phyloP scores from a whole-genome alignment of 23 red algal species.

The Pyropia yezoensis region DNA sequence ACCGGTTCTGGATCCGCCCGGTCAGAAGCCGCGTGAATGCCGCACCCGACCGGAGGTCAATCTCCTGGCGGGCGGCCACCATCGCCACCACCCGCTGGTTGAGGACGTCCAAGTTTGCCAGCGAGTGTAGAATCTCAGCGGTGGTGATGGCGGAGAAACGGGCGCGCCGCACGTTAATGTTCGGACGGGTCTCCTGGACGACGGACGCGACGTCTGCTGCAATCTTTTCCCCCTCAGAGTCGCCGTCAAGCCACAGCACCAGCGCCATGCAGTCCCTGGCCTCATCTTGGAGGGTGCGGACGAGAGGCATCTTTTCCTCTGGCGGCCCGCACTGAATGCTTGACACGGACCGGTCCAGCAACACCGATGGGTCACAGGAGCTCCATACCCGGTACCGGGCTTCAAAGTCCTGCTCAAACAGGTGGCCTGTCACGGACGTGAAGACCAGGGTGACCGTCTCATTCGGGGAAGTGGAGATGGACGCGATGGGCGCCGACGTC shows the following conservation, averaged over 20 bases:
- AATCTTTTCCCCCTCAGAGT: conserved; percentile 95
- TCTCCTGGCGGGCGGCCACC: conserved; percentile 88
- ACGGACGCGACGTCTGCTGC: conserved; percentile 68
- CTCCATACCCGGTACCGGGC: conserved; percentile 56
- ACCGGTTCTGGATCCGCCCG: conserved; percentile 22
- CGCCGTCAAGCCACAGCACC: conserved; percentile 89
- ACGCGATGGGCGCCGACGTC: conserved; percentile 2
- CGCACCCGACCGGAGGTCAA: conserved; percentile 88
- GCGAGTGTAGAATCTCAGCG: conserved; percentile 50
- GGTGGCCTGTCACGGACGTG: conserved; percentile 77
- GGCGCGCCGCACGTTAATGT: conserved; percentile 61
- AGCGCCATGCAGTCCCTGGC: conserved; percentile 43
- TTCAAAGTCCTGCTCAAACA: conserved; percentile 79
- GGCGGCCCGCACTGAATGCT: conserved; percentile 32
- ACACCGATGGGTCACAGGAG: conserved; percentile 33
- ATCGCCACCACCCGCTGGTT: conserved; percentile 63
- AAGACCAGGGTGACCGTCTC: conserved; percentile 50
- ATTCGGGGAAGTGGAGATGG: neutral
- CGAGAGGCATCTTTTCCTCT: conserved; percentile 55
- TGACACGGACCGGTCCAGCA: conserved; percentile 35
- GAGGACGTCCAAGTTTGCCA: conserved; percentile 26
- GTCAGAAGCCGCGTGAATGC: conserved; percentile 93
- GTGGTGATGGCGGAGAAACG: conserved; percentile 90
- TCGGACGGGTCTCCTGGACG: conserved; percentile 27
- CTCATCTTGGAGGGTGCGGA: conserved; percentile 22